Base-by-base conservation (phyloP, 83 land plant genomes). In the Isoetes engelmannii region DNA sequence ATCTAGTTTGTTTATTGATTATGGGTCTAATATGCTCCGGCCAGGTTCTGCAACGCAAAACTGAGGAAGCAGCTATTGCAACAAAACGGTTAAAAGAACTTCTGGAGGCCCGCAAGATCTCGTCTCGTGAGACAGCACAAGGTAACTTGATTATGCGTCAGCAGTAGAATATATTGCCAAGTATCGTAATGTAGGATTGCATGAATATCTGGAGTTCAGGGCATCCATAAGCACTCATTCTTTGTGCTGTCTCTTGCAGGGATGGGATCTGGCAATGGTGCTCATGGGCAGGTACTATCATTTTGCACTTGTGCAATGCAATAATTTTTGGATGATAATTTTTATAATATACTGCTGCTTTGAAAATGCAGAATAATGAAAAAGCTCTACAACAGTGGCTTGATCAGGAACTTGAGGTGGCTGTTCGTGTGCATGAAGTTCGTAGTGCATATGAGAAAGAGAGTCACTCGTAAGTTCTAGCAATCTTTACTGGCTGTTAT, bases 361-460 rank as follows among this genome's bases (percentile, higher is more conserved):
- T 0, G 37, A 28, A 2, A 28, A 51, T 64, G 47, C 67, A 90
- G 92, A 69, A 65, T 62, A 86, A 81, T 69, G 90, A 91, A 59
- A 91, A 91, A 70, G 69, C 84, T 10, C 73, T 88, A 65, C 92
- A 84, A 61, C 78, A 80, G 4, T 88, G 87, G 84, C 79, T 91
- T 41, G 97, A 91, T 71, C 89, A 88, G 67, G 97, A 91, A 68
- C 82, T 91, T 10, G 97, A 86, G 73, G 92, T 91, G 63, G 79
- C 84, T 72, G 87, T 91, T 58, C 85, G 84, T 69, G 83, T 91
- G 19, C 92, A 88, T 79, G 97, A 88, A 78, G 97, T 91, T 59
- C 97, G 92, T 54, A 70, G 44, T 61, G 89, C 90, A 75, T 91
- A 90, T 84, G 93, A 88, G 61, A 91, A 86, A 66, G 89, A 91